These are phyloP conservation scores for Metschnikowia cerradonensis DNA, from an alignment of 805 yeast species.

Conservation along the genomic window DNA sequence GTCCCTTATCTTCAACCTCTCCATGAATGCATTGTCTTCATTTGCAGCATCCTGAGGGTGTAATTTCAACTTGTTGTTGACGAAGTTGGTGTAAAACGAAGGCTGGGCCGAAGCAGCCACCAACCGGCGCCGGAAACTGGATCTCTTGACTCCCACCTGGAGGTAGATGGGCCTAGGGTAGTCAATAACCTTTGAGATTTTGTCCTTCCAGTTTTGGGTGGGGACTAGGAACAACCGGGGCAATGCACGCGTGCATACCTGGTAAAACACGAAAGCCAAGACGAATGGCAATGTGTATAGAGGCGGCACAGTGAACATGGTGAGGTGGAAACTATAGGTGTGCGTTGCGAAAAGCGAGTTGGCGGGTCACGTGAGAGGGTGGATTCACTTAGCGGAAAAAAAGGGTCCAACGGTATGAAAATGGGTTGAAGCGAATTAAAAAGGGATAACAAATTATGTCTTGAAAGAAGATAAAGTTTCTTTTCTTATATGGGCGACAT, in stretches of 20 bases:
- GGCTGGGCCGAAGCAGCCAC: slow-evolving; percentile 34
- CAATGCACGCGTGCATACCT: slow-evolving; percentile 22
- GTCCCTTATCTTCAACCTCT: slow-evolving; percentile 28
- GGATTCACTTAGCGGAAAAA: not conserved
- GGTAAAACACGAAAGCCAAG: slow-evolving; percentile 14
- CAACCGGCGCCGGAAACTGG: slow-evolving; percentile 38
- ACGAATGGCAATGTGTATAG: slow-evolving; percentile 10
- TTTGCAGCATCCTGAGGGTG: slow-evolving; percentile 25
- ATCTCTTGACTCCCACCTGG: slow-evolving; percentile 32
- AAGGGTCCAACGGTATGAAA: no score
- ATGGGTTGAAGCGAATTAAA: no score
- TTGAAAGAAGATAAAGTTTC: not conserved
- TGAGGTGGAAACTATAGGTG: not conserved
- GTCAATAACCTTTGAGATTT: slow-evolving; percentile 28
- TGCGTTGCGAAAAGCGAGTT: not conserved
- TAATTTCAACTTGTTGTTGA: slow-evolving; percentile 34
- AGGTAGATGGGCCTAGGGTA: slow-evolving; percentile 35
- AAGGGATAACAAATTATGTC: no score
- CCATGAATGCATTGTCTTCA: slow-evolving; percentile 21
- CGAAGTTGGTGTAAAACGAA: slow-evolving; percentile 36
- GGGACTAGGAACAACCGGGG: slow-evolving; percentile 38
- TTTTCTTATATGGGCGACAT: no score
- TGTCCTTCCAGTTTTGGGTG: slow-evolving; percentile 35
- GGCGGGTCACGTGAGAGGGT: not conserved
- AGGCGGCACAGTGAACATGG: slow-evolving; percentile 3